phyloP scores from a whole-genome alignment of 148 eudicot species.

The Silene conica region DNA sequence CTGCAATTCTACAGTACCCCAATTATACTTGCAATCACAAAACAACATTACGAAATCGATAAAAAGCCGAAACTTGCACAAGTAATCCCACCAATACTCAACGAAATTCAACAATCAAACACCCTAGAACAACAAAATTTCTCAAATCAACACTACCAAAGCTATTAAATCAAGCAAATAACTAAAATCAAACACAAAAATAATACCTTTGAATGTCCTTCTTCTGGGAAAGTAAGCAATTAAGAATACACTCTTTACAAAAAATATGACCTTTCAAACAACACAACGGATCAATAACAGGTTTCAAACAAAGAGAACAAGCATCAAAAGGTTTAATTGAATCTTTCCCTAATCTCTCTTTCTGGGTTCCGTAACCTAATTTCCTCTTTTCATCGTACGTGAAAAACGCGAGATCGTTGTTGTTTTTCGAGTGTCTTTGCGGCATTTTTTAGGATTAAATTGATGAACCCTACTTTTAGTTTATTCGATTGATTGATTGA shows the following conservation, averaged over 20 bases:
- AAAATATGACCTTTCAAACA: constrained; percentile 90
- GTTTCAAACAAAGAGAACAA: constrained; percentile 82
- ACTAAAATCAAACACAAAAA: not conserved
- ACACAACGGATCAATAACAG: constrained; percentile 66
- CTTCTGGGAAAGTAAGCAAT: constrained; percentile 87
- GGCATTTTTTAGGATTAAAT: constrained; percentile 46
- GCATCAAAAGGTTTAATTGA: constrained; percentile 91
- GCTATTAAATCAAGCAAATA: not conserved
- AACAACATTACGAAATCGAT: not conserved
- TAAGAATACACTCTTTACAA: constrained; percentile 87
- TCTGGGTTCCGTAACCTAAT: constrained; percentile 90
- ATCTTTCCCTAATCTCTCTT: constrained; percentile 84
- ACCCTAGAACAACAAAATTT: not conserved
- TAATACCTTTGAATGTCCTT: constrained; percentile 80
- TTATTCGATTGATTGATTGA: not conserved
- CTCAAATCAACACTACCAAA: not conserved
- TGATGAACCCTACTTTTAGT: not conserved
- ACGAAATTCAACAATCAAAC: not conserved
- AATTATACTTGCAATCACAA: not conserved
- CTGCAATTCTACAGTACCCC: not conserved
- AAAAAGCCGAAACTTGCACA: not conserved
- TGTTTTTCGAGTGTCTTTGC: constrained; percentile 96
- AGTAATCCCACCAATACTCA: not conserved
- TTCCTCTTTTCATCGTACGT: constrained; percentile 92
- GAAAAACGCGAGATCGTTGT: constrained; percentile 89